Base-by-base conservation (phyloP, 2,329 filamentous ascomycete species). In the Graphiopsis chlorocephala region DNA sequence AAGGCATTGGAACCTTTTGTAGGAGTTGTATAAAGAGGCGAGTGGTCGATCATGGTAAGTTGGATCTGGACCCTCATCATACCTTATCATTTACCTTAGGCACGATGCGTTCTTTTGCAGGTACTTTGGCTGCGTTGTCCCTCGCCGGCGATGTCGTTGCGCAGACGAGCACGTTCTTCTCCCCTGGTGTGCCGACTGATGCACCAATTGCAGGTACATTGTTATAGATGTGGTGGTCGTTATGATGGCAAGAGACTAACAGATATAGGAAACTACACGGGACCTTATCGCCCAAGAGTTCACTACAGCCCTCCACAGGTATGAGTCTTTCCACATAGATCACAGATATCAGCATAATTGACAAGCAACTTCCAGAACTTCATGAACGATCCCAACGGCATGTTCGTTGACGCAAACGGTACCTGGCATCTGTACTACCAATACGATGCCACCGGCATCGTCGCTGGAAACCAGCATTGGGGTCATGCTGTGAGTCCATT, bases 391-490 rank as follows among this genome's bases (percentile, higher is more conserved):
- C 86, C 87, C 1, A 89, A 89, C 75, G 87, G 87, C 69, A 81
- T 88, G 77, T 87, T 88, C 66, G 72, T 82, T 6, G 85, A 88
- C 67, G 78, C 75, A 2, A 79, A 86, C 63, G 86, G 85, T 4
- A 78, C 80, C 0, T 90, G 84, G 74, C 88, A 90, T 71, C 68
- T 88, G 1, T 90, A 90, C 75, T 90, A 90, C 69, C 87, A 90
- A 72, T 87, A 84, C 68, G 84, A 85, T 63, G 83, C 84, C 1
- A 79, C 79, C 0, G 81, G 72, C 2, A 74, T 77, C 8, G 79
- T 83, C 0, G 83, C 78, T 6, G 86, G 85, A 1, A 86, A 87
- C 66, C 83, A 88, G 70, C 86, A 89, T 69, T 90, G 87, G 88
- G 87, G 88, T 11, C 61, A 61, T 35, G 59, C 59, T 26, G 59